Evolutionary conservation across 2,329 filamentous ascomycete species (phyloP), one percentile per base, ranked within the genome.

Genomic region (Berkeleyomyces rouxiae): DNA sequence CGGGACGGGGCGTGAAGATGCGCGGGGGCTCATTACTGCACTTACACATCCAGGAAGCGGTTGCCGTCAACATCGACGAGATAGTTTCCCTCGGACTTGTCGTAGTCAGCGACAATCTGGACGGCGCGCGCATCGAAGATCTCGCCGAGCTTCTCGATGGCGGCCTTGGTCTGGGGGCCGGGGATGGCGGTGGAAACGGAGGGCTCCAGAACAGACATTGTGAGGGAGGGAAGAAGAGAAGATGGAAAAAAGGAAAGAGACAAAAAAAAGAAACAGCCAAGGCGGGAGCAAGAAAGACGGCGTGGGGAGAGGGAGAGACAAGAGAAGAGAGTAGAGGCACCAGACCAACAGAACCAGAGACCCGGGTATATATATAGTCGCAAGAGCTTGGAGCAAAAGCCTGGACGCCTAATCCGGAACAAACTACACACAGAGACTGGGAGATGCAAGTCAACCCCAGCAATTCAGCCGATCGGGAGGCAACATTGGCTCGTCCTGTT

Each of bases 11-110:
- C 49, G 23, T 33, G 43, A 3, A 3, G 13, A 13, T 23, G 23
- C 23, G 23, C 23, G 23, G 23, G 23, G 23, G 23, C 31, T 7
- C n/a, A 23, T 16, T 7, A 23, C 10, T 39, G 11, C 7, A 72
- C 74, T 61, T 74, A 76, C 73, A 78, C 76, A 71, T 79, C 77
- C 59, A 78, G 72, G 65, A 74, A 74, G 44, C 74, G 71, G 71
- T 79, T 79, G 68, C 77, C 77, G 65, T 79, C 77, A 60, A 75
- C 73, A 67, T 79, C 77, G 61, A 76, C 73, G 65, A 79, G 75
- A 70, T 80, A 81, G 70, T 80, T 81, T 61, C 77, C 78, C 53
- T 73, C 68, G 68, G 77, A 79, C 72, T 79, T 76, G 59, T 77
- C 70, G 66, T 80, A 81, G 68, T 80, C 75, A 61, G 76, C 78